Evolutionary conservation across 768 basidiomycete species (phyloP).

Genomic region (Gelatoporia subvermispora): DNA sequence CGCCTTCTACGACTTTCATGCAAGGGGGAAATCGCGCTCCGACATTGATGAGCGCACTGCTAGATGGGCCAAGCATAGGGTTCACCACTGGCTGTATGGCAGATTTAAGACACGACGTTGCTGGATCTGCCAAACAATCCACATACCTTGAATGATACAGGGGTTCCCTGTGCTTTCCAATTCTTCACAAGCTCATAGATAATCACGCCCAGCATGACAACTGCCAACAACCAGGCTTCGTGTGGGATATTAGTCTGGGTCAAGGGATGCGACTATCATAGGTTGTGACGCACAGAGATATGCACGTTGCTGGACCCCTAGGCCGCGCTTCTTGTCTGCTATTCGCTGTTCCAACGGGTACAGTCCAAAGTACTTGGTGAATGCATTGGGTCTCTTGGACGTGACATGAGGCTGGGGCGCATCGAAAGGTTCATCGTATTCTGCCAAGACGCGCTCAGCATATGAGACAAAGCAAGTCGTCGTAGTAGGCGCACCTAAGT

Average conservation of each 20-base stretch:
- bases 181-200: constrained; percentile 86
- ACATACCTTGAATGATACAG: constrained; percentile 78
- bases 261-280: background rate
- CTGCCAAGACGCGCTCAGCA: constrained; percentile 28
- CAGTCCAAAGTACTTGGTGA: constrained; percentile 15
- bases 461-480: background rate
- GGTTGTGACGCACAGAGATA: constrained; percentile 54
- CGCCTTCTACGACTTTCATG: constrained; percentile 66
- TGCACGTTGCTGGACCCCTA: constrained; percentile 78
- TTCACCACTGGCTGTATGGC: constrained; percentile 66
- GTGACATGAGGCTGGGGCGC: constrained; percentile 9
- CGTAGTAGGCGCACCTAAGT: constrained; percentile 10
- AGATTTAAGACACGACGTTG: background rate
- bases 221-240: constrained; percentile 59
- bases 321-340: constrained; percentile 80
- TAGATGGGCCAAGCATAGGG: constrained; percentile 88
- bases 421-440: constrained; percentile 57
- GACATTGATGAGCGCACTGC: constrained; percentile 75
- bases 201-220: constrained; percentile 66
- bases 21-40: constrained; percentile 94
- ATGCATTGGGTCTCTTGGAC: constrained; percentile 9
- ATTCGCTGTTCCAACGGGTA: constrained; percentile 78
- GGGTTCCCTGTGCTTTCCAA: constrained; percentile 67
- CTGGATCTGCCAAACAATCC: background rate
- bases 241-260: constrained; percentile 13